Base-by-base conservation (phyloP, 257 asterid genomes). In the Scutellaria galericulata region DNA sequence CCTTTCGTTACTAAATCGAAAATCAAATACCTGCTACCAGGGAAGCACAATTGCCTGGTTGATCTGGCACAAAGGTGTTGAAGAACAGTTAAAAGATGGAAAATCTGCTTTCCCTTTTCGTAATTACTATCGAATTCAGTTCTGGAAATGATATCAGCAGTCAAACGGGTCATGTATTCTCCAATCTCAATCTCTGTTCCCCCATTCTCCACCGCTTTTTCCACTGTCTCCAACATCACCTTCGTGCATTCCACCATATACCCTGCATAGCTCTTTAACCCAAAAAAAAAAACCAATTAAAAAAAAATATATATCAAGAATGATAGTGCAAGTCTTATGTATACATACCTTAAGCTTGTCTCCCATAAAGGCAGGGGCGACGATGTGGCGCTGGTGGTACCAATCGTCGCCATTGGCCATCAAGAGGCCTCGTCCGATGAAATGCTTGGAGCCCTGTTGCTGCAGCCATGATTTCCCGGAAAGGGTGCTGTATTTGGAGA, bases 371-470 rank as follows among this genome's bases (percentile, higher is more conserved):
- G 95, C 99, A 0, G 99, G 99, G 2, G 95, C 96, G 14, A 94
- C 92, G 59, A 91, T 87, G 78, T 94, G 99, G 1, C 99, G 71
- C 75, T 89, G 99, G 63, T 88, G 95, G 70, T 87, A 78, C 99
- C 99, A 94, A 15, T 83, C 90, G 9, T 87, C 68, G 53, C 99
- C 99, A 70, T 91, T 91, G 7, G 99, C 99, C 99, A 94, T 91
- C 46, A 94, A 45, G 6, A 94, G 86, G 1, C 99, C 99, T 2
- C 88, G 80, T 0, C 99, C 98, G 4, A 94, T 90, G 58, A 94
- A 94, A 74, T 94, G 88, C 82, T 89, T 88, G 0, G 93, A 77
- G 1, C 98, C 98, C 83, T 94, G 88, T 42, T 85, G 96, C 20
- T 94, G 99, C 48, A 14, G 62, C 98, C 99, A 92, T 3, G 99